These are phyloP conservation scores for Phialemoniopsis sp. DNA, from an alignment of 2,329 filamentous ascomycete species.

Conservation along the genomic window DNA sequence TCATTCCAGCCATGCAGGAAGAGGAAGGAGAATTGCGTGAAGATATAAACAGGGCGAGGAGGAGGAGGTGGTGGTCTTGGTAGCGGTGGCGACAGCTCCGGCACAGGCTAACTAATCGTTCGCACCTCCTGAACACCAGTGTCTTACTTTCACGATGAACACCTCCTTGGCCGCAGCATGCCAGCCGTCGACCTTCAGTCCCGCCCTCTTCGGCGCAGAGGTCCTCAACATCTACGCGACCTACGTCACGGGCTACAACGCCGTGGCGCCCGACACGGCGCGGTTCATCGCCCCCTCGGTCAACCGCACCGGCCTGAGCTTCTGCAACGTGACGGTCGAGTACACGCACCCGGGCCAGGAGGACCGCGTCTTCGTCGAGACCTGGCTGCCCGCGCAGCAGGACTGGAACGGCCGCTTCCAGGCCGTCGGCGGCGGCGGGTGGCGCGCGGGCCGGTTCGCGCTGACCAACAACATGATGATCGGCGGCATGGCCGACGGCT, in stretches of 20 bases:
- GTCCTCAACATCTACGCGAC: not conserved
- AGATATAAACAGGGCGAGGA: no score
- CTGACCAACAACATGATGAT: not conserved
- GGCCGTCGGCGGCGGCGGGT: slow-evolving; percentile 30
- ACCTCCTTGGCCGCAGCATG: not conserved
- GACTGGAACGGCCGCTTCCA: slow-evolving; percentile 31
- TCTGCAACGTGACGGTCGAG: slow-evolving; percentile 13
- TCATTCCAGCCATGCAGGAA: no score
- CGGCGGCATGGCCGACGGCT: slow-evolving; percentile 2
- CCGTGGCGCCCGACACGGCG: not conserved
- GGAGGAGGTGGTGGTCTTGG: no score
- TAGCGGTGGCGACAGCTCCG: no score
- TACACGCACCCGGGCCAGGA: slow-evolving; percentile 7
- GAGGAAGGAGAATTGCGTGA: no score
- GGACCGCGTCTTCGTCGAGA: slow-evolving; percentile 10
- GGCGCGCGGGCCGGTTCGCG: slow-evolving; percentile 7
- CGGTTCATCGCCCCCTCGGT: not conserved
- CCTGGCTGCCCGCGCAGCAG: slow-evolving; percentile 9
- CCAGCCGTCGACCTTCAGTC: no score
- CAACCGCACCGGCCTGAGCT: not conserved
- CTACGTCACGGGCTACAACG: not conserved
- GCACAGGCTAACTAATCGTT: no score
- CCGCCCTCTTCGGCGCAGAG: not conserved
- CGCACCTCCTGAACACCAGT: no score
- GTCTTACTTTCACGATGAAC: no score